These are phyloP conservation scores for Microsporum ferrugineum DNA, from an alignment of 2,329 filamentous ascomycete genomes.

Conservation along the genomic window DNA sequence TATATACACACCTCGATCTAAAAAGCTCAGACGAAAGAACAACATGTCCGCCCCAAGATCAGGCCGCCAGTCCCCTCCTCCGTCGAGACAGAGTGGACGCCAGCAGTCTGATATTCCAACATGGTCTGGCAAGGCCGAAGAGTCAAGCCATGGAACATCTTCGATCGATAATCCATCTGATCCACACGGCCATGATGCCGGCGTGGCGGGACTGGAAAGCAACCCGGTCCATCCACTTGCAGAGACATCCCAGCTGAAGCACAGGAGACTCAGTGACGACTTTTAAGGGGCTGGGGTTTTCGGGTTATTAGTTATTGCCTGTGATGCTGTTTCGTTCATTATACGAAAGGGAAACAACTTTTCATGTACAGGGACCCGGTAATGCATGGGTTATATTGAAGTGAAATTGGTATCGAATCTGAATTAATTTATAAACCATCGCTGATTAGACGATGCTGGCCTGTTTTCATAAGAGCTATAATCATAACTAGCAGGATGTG, in stretches of 20 bases:
- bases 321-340: too few relatives aligned
- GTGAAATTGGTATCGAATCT: too few relatives aligned
- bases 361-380: background rate
- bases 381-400: background rate
- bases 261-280: slow-evolving; percentile 8
- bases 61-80: slow-evolving; percentile 68
- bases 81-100: slow-evolving; percentile 53
- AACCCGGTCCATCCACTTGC: slow-evolving; percentile 34
- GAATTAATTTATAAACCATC: background rate
- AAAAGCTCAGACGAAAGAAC: background rate
- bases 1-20: background rate
- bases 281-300: background rate
- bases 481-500: slow-evolving; percentile 5
- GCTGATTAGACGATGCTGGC: background rate
- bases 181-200: slow-evolving; percentile 15
- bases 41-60: slow-evolving; percentile 55
- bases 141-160: slow-evolving; percentile 34
- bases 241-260: slow-evolving; percentile 23
- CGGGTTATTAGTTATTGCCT: background rate
- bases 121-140: slow-evolving; percentile 15
- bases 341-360: too few relatives aligned
- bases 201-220: slow-evolving; percentile 23
- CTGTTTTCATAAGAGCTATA: background rate
- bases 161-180: slow-evolving; percentile 37
- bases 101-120: slow-evolving; percentile 51